phyloP scores from a whole-genome alignment of 768 basidiomycete species.

The Mycena amicta region DNA sequence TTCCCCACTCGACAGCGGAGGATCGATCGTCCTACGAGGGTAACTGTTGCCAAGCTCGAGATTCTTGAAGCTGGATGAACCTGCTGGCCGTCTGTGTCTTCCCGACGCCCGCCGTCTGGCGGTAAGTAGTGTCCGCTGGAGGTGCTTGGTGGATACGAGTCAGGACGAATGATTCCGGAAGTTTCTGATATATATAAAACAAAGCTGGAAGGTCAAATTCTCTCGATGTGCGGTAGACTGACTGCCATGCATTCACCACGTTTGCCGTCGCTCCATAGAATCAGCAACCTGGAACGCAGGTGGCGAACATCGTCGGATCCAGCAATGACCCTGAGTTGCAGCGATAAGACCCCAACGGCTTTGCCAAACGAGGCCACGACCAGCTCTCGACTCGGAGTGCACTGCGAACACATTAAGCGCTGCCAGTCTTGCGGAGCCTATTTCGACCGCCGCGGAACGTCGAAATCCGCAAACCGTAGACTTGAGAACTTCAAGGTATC shows the following conservation, averaged over 20 bases:
- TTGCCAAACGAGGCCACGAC: conserved; percentile 82
- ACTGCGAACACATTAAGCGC: too few relatives aligned
- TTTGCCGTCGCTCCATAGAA: conserved; percentile 90
- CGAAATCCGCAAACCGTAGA: conserved; percentile 36
- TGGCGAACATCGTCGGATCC: conserved; percentile 83
- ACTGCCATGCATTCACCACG: conserved; percentile 83
- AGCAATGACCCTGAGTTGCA: too few relatives aligned
- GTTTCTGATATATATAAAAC: conserved; percentile 44
- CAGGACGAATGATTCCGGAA: conserved; percentile 27
- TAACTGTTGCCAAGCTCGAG: too few relatives aligned
- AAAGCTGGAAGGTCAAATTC: conserved; percentile 73
- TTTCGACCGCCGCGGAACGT: too few relatives aligned
- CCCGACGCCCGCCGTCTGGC: too few relatives aligned
- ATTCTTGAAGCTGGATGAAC: too few relatives aligned
- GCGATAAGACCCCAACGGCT: conserved; percentile 78
- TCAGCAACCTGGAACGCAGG: conserved; percentile 79
- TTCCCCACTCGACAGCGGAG: too few relatives aligned
- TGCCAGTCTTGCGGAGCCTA: too few relatives aligned
- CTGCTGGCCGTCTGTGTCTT: too few relatives aligned
- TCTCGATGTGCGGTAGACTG: conserved; percentile 70
- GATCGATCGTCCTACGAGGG: too few relatives aligned
- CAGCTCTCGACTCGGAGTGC: too few relatives aligned
- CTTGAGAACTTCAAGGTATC: conserved; percentile 37
- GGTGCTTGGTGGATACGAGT: too few relatives aligned
- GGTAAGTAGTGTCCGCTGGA: conserved; percentile 12